Base-by-base conservation (phyloP, 306 rosid genomes). In the Acacia crassicarpa region DNA sequence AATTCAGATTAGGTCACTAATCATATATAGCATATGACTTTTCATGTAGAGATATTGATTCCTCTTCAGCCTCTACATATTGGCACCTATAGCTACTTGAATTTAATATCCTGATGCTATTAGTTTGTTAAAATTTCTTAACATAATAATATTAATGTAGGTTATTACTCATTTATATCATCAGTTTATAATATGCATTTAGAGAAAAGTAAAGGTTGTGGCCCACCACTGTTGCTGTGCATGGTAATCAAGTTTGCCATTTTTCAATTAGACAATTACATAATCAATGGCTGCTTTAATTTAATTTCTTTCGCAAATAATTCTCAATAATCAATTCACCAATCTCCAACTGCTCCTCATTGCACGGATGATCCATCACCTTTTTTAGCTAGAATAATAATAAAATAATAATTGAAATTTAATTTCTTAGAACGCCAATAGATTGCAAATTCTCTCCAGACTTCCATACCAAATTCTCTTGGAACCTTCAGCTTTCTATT, bases 261-360 rank as follows among this genome's bases (percentile, higher is more conserved):
- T 76, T 58, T 74, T 82, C 81, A 40, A 30, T 74, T 62, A 35
- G 63, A 25, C 22, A 66, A 15, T 30, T 56, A 19, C 27, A n/a
- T 58, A n/a, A n/a, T 61, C 33, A 61, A 25, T 78, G 72, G 33
- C 67, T 41, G 68, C 46, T 77, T 68, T 17, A 53, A 6, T 77
- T 68, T 17, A 53, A 6, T 54, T 56, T 16, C n/a, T 59, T 72
- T 48, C 5, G 2, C 10, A 63, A 63, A 82, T 69, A 82, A n/a
- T 70, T 69, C 13, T 45, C 44, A 72, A 72, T 46, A 62, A 61
- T 22, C 10, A 61, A 46, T 15, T 66, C 73, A 38, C 80, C 77
- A 81, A 70, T 69, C 83, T 76, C 72, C 65, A 87, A 71, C 88
- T 76, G 86, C 86, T 76, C 82, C 74, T 68, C 78, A 48, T 22